phyloP scores from a whole-genome alignment of 441 rosid genomes.

The Euphorbia schlechtendalii region DNA sequence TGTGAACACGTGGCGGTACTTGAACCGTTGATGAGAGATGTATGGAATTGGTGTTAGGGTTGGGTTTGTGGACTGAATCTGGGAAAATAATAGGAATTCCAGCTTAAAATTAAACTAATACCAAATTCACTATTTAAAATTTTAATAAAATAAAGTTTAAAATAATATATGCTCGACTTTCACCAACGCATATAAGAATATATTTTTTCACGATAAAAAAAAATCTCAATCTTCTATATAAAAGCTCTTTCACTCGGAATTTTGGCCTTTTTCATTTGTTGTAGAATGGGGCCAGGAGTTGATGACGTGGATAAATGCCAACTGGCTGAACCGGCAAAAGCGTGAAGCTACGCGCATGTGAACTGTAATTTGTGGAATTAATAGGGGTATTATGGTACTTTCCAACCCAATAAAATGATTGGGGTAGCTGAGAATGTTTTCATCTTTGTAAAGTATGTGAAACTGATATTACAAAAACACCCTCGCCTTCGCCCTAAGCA shows the following conservation, averaged over 20 bases:
- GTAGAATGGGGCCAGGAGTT: conserved; percentile 13
- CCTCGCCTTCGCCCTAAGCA: background rate
- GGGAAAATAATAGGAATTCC: conserved; percentile 24
- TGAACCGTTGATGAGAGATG: too few species aligned
- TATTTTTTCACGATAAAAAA: too few species aligned
- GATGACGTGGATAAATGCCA: conserved; percentile 39
- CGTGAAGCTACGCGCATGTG: conserved; percentile 32
- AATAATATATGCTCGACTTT: too few species aligned
- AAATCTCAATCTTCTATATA: too few species aligned
- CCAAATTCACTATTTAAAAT: too few species aligned
- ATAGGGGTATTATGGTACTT: conserved; percentile 6
- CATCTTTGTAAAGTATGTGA: background rate
- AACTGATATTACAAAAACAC: background rate
- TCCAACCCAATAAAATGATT: background rate
- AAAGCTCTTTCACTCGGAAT: conserved; percentile 17
- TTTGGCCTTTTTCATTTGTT: conserved; percentile 27
- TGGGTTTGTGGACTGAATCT: conserved; percentile 27
- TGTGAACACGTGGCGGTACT: conserved; percentile 26
- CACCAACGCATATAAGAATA: too few species aligned
- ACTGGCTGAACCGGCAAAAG: conserved; percentile 31
- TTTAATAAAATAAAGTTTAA: too few species aligned
- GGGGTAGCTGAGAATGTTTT: background rate
- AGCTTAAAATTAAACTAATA: too few species aligned
- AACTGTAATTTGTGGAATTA: conserved; percentile 18
- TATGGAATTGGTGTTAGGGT: conserved; percentile 16